Conservation (phyloP, 1,284 basidiomycete genomes). For the Pyrrhoderma lamaoense region DNA sequence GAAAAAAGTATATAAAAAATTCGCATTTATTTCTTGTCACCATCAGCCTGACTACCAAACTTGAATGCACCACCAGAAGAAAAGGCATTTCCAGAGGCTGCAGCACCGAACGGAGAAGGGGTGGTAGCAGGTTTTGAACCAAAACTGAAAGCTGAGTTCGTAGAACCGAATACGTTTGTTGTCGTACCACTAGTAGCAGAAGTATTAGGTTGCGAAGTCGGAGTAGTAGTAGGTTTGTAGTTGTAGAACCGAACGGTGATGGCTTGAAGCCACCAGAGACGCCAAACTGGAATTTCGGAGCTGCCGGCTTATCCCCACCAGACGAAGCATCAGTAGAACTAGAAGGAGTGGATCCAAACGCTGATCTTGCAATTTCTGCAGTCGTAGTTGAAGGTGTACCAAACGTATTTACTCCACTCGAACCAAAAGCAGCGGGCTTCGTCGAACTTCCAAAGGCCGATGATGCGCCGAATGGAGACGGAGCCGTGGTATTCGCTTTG, state of each 20-base stretch:
- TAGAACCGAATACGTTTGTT: neutral
- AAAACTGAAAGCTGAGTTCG: neutral
- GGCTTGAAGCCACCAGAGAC: neutral
- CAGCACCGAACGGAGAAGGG: too few relatives aligned
- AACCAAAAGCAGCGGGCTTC: neutral
- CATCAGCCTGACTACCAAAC: too few relatives aligned
- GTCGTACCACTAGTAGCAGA: slow-evolving; percentile 2
- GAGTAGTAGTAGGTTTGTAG: neutral
- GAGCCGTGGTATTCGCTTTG: too few relatives aligned
- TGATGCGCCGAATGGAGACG: too few relatives aligned
- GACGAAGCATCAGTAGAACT: neutral
- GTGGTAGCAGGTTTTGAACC: neutral
- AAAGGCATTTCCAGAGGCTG: neutral
- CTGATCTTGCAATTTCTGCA: neutral
- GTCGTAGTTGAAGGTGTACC: neutral
- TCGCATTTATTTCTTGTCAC: too few relatives aligned
- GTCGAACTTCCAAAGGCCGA: neutral
- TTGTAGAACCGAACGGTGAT: neutral
- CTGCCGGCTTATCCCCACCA: neutral
- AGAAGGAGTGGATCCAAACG: neutral
- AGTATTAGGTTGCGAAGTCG: neutral
- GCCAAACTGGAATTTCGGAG: neutral
- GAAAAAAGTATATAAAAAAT: too few relatives aligned
- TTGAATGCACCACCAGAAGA: neutral
- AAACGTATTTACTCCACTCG: neutral